Evolutionary conservation across 305 asterid species (phyloP).

Genomic region (Fraxinus platypoda): DNA sequence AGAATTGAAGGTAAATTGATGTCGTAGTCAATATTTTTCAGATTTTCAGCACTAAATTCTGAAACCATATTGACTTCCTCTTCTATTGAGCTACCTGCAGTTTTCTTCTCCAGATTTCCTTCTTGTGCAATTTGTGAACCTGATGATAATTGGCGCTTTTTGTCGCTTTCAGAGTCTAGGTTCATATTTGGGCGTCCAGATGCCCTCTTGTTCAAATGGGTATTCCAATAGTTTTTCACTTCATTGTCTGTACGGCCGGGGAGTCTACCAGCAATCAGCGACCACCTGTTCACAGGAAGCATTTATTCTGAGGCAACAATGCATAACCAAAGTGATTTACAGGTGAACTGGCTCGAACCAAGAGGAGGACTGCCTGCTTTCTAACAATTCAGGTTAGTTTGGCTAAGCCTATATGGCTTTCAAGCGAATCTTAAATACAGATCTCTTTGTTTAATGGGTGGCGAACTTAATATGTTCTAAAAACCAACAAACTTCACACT

Average conservation of each 20-base stretch:
- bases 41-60: slow-evolving; percentile 23
- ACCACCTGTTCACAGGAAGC: slow-evolving; percentile 32
- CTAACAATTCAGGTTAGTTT: not conserved
- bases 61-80: not conserved
- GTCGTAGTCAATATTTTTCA: slow-evolving; percentile 15
- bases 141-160: not conserved
- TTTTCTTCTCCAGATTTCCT: not conserved
- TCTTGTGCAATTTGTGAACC: not conserved
- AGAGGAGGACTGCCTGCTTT: not conserved
- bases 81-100: not conserved
- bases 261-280: slow-evolving; percentile 52
- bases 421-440: not conserved
- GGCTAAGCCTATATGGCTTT: not conserved
- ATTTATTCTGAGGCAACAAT: not conserved
- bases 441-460: not conserved
- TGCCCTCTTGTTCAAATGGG: slow-evolving; percentile 58
- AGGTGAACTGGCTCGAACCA: not conserved
- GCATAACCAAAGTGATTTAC: not conserved
- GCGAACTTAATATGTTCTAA: not conserved
- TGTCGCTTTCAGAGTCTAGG: slow-evolving; percentile 3
- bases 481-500: not conserved
- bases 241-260: slow-evolving; percentile 61
- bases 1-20: not conserved
- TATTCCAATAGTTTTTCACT: slow-evolving; percentile 57
- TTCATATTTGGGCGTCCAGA: slow-evolving; percentile 17